Conservation (phyloP, 805 yeast genomes). For the Yamadazyma sp. region DNA sequence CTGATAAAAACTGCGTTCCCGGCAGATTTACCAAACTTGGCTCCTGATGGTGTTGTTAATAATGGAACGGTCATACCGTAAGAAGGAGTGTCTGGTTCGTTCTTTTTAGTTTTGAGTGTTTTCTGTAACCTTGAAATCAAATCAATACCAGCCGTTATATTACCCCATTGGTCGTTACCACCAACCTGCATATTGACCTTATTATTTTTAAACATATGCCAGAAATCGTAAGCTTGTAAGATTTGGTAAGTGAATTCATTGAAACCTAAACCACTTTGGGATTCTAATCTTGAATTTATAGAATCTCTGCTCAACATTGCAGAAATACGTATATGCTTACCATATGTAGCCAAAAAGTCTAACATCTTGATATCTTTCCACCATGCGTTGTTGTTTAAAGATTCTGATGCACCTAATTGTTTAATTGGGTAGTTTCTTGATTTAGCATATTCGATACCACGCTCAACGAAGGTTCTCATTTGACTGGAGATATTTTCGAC, state of each 20-base stretch:
- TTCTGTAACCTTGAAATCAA: slow-evolving; percentile 60
- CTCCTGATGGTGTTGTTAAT: slow-evolving; percentile 83
- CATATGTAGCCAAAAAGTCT: slow-evolving; percentile 73
- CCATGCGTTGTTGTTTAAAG: slow-evolving; percentile 76
- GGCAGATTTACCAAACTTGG: slow-evolving; percentile 94
- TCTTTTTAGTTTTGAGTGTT: slow-evolving; percentile 11
- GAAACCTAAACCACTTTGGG: slow-evolving; percentile 80
- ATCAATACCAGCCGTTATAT: slow-evolving; percentile 93
- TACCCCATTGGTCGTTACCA: slow-evolving; percentile 98
- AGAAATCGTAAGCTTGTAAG: slow-evolving; percentile 91
- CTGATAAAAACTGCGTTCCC: slow-evolving; percentile 94
- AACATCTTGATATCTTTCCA: slow-evolving; percentile 77
- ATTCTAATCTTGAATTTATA: slow-evolving; percentile 66
- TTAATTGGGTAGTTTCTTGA: slow-evolving; percentile 40
- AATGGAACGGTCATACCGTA: slow-evolving; percentile 89
- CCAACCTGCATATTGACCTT: slow-evolving; percentile 79
- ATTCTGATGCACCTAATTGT: slow-evolving; percentile 34
- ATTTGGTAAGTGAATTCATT: slow-evolving; percentile 93
- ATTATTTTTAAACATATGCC: slow-evolving; percentile 62
- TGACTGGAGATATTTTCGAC: slow-evolving; percentile 60
- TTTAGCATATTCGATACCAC: slow-evolving; percentile 61
- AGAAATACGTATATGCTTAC: slow-evolving; percentile 74
- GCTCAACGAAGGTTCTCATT: slow-evolving; percentile 54
- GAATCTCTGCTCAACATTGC: slow-evolving; percentile 90
- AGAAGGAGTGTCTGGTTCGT: slow-evolving; percentile 25